Evolutionary conservation across 2,329 filamentous ascomycete genomes (phyloP).

Genomic region (Aspergillus awamori): DNA sequence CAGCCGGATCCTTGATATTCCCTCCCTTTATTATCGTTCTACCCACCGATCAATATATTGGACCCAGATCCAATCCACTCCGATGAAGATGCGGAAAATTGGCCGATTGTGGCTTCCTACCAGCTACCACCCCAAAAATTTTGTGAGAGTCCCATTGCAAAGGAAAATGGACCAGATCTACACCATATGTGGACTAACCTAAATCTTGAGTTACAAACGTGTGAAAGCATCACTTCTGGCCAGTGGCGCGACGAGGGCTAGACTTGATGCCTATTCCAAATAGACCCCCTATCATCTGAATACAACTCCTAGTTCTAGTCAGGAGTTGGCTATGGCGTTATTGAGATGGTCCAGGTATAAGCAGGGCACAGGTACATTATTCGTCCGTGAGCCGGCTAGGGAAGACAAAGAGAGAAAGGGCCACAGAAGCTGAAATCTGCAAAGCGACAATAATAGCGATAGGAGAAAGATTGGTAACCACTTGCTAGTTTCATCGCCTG

Average conservation of each 20-base stretch:
- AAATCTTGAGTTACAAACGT: constrained; percentile 5
- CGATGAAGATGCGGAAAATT: not conserved
- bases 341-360: not conserved
- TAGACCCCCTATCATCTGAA: not conserved
- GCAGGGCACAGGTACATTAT: not conserved
- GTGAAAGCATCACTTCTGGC: not conserved
- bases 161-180: not conserved
- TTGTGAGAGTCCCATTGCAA: not conserved
- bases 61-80: not conserved
- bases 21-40: constrained; percentile 3
- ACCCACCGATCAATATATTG: constrained; percentile 9
- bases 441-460: not conserved
- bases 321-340: not conserved
- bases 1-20: constrained; percentile 4
- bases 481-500: not conserved
- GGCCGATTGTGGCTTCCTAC: not conserved
- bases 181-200: not conserved
- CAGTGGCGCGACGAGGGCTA: not conserved
- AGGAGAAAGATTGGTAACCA: not conserved
- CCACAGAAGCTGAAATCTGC: not conserved
- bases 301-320: not conserved
- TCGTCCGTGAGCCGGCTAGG: not conserved
- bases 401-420: not conserved
- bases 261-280: not conserved
- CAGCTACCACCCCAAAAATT: not conserved